Percentiles rank a stretch among this genome's conserved stretches.
These are phyloP conservation scores for Moelleriella libera DNA, from an alignment of 2,329 filamentous ascomycete species.

Conservation along the genomic window DNA sequence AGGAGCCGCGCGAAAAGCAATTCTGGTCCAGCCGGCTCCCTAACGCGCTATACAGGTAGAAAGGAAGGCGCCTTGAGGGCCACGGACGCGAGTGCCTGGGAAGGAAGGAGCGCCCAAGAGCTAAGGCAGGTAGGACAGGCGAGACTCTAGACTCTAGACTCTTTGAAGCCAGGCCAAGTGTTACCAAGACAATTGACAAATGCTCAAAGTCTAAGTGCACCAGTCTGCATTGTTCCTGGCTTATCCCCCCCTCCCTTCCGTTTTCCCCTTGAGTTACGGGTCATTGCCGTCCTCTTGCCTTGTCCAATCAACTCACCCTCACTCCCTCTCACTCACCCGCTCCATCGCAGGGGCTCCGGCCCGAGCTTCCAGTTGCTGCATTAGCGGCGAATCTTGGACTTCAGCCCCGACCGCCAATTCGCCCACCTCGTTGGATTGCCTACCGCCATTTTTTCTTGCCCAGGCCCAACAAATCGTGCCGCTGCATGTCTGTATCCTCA, in stretches of 20 bases:
- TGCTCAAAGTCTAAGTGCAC: background rate
- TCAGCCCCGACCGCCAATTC: no score
- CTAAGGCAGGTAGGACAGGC: background rate
- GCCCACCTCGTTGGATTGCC: no score
- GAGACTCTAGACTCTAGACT: background rate
- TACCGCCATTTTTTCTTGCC: no score
- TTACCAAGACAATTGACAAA: background rate
- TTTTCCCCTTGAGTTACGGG: background rate
- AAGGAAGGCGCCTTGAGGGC: no score
- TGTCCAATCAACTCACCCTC: background rate
- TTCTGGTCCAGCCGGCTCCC: no score
- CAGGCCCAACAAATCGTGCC: no score
- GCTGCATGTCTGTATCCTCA: no score
- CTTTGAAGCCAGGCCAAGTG: no score
- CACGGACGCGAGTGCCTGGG: no score
- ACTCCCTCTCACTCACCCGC: no score
- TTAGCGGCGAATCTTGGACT: no score
- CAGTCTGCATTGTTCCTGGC: background rate
- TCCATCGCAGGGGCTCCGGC: background rate
- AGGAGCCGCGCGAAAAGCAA: background rate
- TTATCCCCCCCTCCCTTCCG: background rate
- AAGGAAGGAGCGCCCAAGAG: background rate
- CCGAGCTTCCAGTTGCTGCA: background rate
- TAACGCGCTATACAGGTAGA: no score
- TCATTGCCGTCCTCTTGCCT: background rate